These are phyloP conservation scores for Melanomma pulvis-pyrius DNA, from an alignment of 495 filamentous ascomycete genomes.

Conservation along the genomic window DNA sequence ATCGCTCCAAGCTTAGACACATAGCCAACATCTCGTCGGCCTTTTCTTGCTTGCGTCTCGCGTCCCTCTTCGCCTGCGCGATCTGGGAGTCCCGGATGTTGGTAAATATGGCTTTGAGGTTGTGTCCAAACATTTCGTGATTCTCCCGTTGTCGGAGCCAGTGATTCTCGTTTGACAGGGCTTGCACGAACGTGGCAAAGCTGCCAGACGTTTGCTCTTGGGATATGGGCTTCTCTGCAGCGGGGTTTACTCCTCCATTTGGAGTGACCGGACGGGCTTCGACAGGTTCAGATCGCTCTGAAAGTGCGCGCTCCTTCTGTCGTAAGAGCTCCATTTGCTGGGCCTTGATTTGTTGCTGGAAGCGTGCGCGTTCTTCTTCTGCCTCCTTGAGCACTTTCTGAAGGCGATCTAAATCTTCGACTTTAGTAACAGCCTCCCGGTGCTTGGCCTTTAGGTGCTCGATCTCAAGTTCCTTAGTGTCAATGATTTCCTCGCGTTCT, in stretches of 20 bases:
- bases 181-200: conserved; percentile 13
- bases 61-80: neutral
- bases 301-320: neutral
- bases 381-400: conserved; percentile 9
- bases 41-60: neutral
- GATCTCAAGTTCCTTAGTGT: conserved; percentile 82
- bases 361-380: neutral
- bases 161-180: conserved; percentile 28
- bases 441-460: conserved; percentile 87
- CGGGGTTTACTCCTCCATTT: neutral
- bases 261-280: neutral
- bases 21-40: conserved; percentile 3
- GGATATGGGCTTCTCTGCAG: neutral
- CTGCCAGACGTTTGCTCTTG: neutral
- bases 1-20: neutral
- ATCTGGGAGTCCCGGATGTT: neutral
- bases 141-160: conserved; percentile 28
- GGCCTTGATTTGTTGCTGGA: conserved; percentile 2
- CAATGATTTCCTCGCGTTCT: conserved; percentile 65
- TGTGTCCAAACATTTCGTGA: conserved; percentile 8
- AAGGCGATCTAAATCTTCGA: conserved; percentile 61
- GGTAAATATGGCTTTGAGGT: conserved; percentile 4
- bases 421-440: conserved; percentile 65
- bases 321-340: conserved; percentile 4
- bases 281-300: neutral